Evolutionary conservation across 2,329 filamentous ascomycete genomes (phyloP), one percentile per base, ranked within the genome.

Genomic region (Blumeria graminis): DNA sequence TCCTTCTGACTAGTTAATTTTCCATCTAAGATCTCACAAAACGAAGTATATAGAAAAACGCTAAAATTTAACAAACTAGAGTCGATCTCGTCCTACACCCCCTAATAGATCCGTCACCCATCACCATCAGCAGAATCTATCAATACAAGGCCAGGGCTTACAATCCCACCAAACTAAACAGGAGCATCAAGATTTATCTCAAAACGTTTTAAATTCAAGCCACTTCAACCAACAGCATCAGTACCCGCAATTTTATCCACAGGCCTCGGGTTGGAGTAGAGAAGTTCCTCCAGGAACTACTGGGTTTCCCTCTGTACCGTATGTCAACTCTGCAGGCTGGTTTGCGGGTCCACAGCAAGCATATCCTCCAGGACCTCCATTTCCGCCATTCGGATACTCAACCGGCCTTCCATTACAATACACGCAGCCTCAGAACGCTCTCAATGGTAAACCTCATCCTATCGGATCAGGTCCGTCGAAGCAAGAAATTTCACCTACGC

Each of bases 1-100:
- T 95, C 89, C 89, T 95, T 94, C 88, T 95, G 88, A 94, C 81
- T 66, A 56, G 63, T 56, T 57, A 60, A 39, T 41, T 58, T 14
- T 41, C 56, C 39, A 38, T 46, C 54, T 53, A 46, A 34, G 14
- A 22, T 28, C 45, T 28, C 10, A 8, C 1, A 48, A 22, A 28
- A 28, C 22, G 22, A 28, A 28, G 22, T 28, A 28, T 28, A 28
- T 28, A 28, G 22, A 28, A 28, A 28, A 28, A 28, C 22, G 22
- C 22, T 28, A 28, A 28, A 28, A 28, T 34, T 28, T 39, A 6
- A 51, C 16, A 34, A n/a, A 8, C 10, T 72, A 76, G 63, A 72
- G 70, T 57, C 69, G 70, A 46, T 69, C 71, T 56, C 65, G 65
- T 56, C 64, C 65, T 45, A 56, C 61, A 45, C 61, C 61, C 46